These are phyloP conservation scores for Daldinia childiae DNA, from an alignment of 495 filamentous ascomycete species.

Conservation along the genomic window DNA sequence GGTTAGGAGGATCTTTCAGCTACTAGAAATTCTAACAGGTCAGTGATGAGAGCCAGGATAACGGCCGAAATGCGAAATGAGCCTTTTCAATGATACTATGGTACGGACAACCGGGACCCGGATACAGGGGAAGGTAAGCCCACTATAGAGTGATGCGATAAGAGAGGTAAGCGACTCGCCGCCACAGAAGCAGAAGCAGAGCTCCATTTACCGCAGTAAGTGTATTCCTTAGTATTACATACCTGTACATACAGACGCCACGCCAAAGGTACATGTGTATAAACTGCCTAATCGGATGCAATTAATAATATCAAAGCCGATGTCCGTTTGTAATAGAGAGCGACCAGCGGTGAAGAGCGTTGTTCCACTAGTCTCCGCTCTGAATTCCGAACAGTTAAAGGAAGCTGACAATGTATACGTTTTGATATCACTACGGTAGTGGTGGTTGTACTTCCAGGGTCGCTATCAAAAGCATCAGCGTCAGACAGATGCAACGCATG, in stretches of 20 bases:
- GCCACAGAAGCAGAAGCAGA: slow-evolving; percentile 20
- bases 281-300: slow-evolving; percentile 31
- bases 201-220: slow-evolving; percentile 27
- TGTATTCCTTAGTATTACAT: slow-evolving; percentile 17
- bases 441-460: slow-evolving; percentile 3
- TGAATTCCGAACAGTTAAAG: slow-evolving; percentile 3
- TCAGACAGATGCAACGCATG: slow-evolving; percentile 12
- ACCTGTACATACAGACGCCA: slow-evolving; percentile 8
- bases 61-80: slow-evolving; percentile 8
- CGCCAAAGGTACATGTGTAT: slow-evolving; percentile 9
- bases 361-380: slow-evolving; percentile 30
- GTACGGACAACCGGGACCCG: slow-evolving; percentile 21
- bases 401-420: slow-evolving; percentile 29
- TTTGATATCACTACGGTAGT: neutral
- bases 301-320: slow-evolving; percentile 30
- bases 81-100: slow-evolving; percentile 23
- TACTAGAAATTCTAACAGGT: slow-evolving; percentile 8
- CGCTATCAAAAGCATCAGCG: slow-evolving; percentile 25
- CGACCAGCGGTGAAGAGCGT: slow-evolving; percentile 32
- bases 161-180: slow-evolving; percentile 28
- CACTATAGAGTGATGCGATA: slow-evolving; percentile 33
- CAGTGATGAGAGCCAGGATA: slow-evolving; percentile 20
- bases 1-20: slow-evolving; percentile 27
- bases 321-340: slow-evolving; percentile 15
- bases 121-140: slow-evolving; percentile 14